These are phyloP conservation scores for Collariella sp. DNA, from an alignment of 495 filamentous ascomycete species.

Conservation along the genomic window DNA sequence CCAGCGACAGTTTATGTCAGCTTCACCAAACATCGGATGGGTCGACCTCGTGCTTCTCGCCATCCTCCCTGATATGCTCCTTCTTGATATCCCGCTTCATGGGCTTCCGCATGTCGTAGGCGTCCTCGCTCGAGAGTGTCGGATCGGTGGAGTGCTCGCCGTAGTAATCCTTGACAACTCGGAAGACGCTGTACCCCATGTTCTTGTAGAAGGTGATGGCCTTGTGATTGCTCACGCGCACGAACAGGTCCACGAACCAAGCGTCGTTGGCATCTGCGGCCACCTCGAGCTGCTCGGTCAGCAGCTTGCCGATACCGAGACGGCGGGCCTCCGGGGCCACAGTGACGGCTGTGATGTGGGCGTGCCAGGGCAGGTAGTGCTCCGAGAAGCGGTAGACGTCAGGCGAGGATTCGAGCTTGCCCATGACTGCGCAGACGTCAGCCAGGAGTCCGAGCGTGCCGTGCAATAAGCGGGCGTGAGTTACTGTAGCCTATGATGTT, in stretches of 20 bases:
- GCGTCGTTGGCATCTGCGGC: constrained; percentile 70
- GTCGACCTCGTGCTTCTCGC: constrained; percentile 68
- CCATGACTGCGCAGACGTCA: constrained; percentile 62
- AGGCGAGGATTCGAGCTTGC: constrained; percentile 86
- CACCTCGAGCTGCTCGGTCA: constrained; percentile 72
- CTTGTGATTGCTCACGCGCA: constrained; percentile 76
- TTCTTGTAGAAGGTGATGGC: constrained; percentile 81
- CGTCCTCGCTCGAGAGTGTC: constrained; percentile 60
- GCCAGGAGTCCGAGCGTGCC: not conserved
- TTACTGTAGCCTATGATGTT: constrained; percentile 90
- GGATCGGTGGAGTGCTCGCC: constrained; percentile 62
- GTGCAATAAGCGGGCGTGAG: constrained; percentile 14
- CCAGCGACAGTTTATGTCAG: not conserved
- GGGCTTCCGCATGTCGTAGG: constrained; percentile 93
- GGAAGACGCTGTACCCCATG: constrained; percentile 83
- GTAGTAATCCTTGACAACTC: constrained; percentile 85
- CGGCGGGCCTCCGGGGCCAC: constrained; percentile 80
- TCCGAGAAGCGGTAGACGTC: constrained; percentile 57
- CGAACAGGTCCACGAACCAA: constrained; percentile 95
- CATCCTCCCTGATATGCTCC: constrained; percentile 72
- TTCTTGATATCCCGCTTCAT: constrained; percentile 71
- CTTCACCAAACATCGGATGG: constrained; percentile 77
- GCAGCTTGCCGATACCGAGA: constrained; percentile 70
- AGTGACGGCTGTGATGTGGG: constrained; percentile 92
- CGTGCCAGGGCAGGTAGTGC: constrained; percentile 94